A percentile compares a stretch with the other conserved stretches of the same genome.
These are phyloP conservation scores for Ustilago crameri DNA, from an alignment of 1,284 basidiomycete genomes.

Conservation along the genomic window DNA sequence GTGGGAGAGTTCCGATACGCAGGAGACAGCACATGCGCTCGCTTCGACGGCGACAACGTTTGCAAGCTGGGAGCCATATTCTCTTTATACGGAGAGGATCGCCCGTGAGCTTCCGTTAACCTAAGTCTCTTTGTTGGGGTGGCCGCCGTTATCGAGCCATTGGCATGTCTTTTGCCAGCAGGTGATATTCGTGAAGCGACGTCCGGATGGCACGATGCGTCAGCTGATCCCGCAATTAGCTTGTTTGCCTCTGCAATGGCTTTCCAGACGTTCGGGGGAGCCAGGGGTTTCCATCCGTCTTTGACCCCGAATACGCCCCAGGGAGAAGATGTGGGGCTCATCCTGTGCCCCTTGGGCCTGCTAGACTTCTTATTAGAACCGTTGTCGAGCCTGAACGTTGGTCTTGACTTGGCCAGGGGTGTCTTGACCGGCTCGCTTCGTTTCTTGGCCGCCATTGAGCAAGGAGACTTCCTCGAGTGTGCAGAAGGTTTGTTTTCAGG, in stretches of 20 bases:
- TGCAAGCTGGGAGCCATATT: slow-evolving; percentile 16
- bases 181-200: slow-evolving; percentile 3
- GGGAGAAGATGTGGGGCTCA: slow-evolving; percentile 30
- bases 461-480: slow-evolving; percentile 5
- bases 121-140: slow-evolving; percentile 34
- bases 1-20: slow-evolving; percentile 26
- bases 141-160: neutral
- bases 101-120: neutral
- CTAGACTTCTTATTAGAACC: slow-evolving; percentile 37
- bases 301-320: slow-evolving; percentile 47
- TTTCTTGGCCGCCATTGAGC: slow-evolving; percentile 20
- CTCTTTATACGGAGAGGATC: slow-evolving; percentile 30
- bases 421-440: slow-evolving; percentile 19
- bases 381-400: slow-evolving; percentile 45
- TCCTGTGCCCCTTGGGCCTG: slow-evolving; percentile 42
- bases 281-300: slow-evolving; percentile 46
- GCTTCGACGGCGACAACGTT: slow-evolving; percentile 28
- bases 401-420: slow-evolving; percentile 40
- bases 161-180: slow-evolving; percentile 22
- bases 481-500: neutral
- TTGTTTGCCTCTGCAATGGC: slow-evolving; percentile 39
- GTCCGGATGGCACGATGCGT: neutral
- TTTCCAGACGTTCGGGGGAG: slow-evolving; percentile 34
- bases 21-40: slow-evolving; percentile 15
- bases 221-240: slow-evolving; percentile 14